Evolutionary conservation across 805 yeast genomes (phyloP).

Genomic region (Isabelozyma rhagii): DNA sequence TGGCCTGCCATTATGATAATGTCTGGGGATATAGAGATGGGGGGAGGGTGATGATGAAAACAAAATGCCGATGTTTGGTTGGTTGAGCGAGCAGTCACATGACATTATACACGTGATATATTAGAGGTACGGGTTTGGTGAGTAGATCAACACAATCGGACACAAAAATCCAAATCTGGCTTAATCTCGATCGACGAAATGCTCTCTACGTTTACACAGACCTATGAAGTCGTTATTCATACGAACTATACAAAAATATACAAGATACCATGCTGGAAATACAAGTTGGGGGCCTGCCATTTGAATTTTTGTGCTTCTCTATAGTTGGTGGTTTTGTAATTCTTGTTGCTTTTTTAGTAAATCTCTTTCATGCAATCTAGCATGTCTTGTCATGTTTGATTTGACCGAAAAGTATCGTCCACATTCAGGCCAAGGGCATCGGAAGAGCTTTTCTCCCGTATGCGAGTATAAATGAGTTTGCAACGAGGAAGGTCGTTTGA

Average conservation of each 20-base stretch:
- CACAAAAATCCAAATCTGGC: no score
- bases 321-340: background rate
- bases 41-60: background rate
- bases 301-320: background rate
- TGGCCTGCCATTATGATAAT: slow-evolving; percentile 37
- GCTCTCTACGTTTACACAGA: background rate
- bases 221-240: background rate
- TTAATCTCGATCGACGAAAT: no score
- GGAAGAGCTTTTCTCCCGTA: slow-evolving; percentile 36
- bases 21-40: background rate
- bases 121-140: background rate
- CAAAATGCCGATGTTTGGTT: background rate
- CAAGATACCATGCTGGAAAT: background rate
- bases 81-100: background rate
- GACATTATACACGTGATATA: background rate
- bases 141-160: no score
- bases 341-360: slow-evolving; percentile 3
- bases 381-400: slow-evolving; percentile 79
- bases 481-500: slow-evolving; percentile 79
- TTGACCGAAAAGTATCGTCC: slow-evolving; percentile 69
- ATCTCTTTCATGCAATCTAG: slow-evolving; percentile 53
- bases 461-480: slow-evolving; percentile 79
- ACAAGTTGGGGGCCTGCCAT: slow-evolving; percentile 1
- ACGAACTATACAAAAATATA: background rate
- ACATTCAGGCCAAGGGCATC: slow-evolving; percentile 57